These are phyloP conservation scores for Medicago arabica DNA, from an alignment of 306 rosid species.

Conservation along the genomic window DNA sequence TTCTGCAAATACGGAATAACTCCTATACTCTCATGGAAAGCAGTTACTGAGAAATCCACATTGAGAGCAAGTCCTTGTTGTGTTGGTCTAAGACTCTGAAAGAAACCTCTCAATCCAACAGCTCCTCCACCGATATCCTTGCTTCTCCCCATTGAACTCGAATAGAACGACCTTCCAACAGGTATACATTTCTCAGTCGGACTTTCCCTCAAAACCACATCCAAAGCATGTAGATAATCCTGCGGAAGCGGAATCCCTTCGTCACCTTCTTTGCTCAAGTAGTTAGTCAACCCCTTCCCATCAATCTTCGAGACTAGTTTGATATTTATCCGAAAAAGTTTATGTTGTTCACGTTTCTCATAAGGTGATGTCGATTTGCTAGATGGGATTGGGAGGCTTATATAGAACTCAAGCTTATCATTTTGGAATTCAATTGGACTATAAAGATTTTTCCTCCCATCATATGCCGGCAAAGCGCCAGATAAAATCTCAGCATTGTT, in stretches of 20 bases:
- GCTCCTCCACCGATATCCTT: slow-evolving; percentile 96
- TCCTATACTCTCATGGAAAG: slow-evolving; percentile 96
- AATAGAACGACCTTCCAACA: slow-evolving; percentile 85
- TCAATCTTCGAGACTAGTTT: slow-evolving; percentile 83
- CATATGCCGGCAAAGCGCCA: slow-evolving; percentile 84
- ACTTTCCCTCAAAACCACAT: slow-evolving; percentile 87
- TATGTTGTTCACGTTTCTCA: slow-evolving; percentile 59
- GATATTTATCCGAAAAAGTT: slow-evolving; percentile 73
- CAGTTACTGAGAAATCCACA: slow-evolving; percentile 91
- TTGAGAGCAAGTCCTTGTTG: slow-evolving; percentile 97
- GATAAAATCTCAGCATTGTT: slow-evolving; percentile 68
- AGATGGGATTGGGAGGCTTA: slow-evolving; percentile 73
- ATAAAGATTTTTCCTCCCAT: slow-evolving; percentile 90
- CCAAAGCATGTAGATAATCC: slow-evolving; percentile 96
- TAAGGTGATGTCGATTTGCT: slow-evolving; percentile 47
- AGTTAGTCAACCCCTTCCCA: slow-evolving; percentile 72
- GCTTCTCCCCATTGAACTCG: slow-evolving; percentile 81
- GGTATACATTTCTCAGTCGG: slow-evolving; percentile 84
- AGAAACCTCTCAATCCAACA: slow-evolving; percentile 93
- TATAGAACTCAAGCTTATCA: slow-evolving; percentile 83
- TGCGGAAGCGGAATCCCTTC: slow-evolving; percentile 94
- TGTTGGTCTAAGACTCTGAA: slow-evolving; percentile 96
- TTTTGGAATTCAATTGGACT: slow-evolving; percentile 82
- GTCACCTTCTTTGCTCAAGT: slow-evolving; percentile 79
- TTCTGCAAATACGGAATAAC: slow-evolving; percentile 89